These are phyloP conservation scores for Rhodotorula sp. DNA, from an alignment of 1,284 basidiomycete genomes.

Conservation along the genomic window DNA sequence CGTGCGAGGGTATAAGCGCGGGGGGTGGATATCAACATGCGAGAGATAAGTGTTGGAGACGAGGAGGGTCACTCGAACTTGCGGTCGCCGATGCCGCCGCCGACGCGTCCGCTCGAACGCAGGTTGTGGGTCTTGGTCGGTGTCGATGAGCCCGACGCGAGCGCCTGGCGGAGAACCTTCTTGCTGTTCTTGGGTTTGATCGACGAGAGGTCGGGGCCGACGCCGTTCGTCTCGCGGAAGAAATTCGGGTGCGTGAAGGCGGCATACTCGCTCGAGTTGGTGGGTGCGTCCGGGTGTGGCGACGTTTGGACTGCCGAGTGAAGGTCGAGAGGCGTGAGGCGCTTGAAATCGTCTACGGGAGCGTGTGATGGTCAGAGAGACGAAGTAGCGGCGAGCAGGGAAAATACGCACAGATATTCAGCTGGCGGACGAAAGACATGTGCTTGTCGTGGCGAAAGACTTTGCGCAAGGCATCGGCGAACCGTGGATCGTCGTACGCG, in stretches of 20 bases:
- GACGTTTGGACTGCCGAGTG: constrained; percentile 9
- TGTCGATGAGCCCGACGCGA: not conserved
- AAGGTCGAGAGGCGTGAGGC: constrained; percentile 24
- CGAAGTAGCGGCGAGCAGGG: not conserved
- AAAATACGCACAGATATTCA: constrained; percentile 39
- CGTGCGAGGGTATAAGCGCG: not conserved
- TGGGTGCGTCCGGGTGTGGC: not conserved
- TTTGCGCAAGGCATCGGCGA: constrained; percentile 11
- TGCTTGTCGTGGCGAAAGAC: constrained; percentile 33
- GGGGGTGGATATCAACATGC: not conserved
- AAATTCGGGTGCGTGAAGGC: constrained; percentile 30
- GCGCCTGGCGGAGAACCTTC: not conserved
- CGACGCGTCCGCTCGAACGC: not conserved
- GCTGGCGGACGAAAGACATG: constrained; percentile 35
- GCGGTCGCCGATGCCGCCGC: not conserved
- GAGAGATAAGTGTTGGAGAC: not conserved
- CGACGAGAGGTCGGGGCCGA: constrained; percentile 6
- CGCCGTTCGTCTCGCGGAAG: constrained; percentile 13
- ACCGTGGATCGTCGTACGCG: constrained; percentile 9
- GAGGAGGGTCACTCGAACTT: not conserved
- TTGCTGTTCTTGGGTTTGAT: constrained; percentile 28
- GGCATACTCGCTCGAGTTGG: constrained; percentile 20
- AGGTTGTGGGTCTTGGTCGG: too few relatives aligned
- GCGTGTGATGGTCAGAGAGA: too few relatives aligned
- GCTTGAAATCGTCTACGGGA: constrained; percentile 30